These are phyloP conservation scores for Phytophthora litchii DNA, from an alignment of 352 stramenopile species.

Conservation along the genomic window DNA sequence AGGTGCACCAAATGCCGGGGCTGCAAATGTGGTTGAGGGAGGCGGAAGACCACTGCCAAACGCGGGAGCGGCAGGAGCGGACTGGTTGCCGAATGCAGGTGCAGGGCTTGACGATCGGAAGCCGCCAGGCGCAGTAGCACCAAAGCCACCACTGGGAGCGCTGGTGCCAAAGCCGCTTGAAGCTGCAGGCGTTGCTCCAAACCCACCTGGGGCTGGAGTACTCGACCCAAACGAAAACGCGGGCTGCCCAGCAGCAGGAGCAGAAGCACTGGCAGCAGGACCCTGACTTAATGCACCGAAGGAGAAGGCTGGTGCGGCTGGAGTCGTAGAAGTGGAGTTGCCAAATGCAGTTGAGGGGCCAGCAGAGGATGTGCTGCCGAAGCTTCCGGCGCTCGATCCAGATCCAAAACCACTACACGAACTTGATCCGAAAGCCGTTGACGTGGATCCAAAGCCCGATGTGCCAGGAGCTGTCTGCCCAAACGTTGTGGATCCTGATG, in stretches of 20 bases:
- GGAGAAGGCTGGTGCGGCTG: slow-evolving; percentile 45
- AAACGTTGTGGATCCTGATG: slow-evolving; percentile 32
- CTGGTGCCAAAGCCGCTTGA: slow-evolving; percentile 46
- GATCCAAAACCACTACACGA: slow-evolving; percentile 44
- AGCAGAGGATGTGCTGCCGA: slow-evolving; percentile 31
- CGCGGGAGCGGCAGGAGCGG: slow-evolving; percentile 22
- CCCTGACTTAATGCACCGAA: slow-evolving; percentile 44
- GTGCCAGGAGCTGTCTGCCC: slow-evolving; percentile 33
- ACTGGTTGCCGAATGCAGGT: slow-evolving; percentile 38
- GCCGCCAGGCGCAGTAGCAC: slow-evolving; percentile 22
- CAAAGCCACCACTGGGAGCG: slow-evolving; percentile 20
- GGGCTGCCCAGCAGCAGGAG: slow-evolving; percentile 31
- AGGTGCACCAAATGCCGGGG: slow-evolving; percentile 34
- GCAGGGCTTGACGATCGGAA: slow-evolving; percentile 46
- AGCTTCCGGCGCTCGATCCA: slow-evolving; percentile 30
- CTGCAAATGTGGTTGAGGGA: slow-evolving; percentile 36
- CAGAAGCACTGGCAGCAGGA: slow-evolving; percentile 27
- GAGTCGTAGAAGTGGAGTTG: slow-evolving; percentile 29
- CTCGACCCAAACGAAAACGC: slow-evolving; percentile 47
- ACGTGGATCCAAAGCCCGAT: slow-evolving; percentile 48
- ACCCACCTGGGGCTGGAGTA: slow-evolving; percentile 26
- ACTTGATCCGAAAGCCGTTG: slow-evolving; percentile 36
- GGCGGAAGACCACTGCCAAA: slow-evolving; percentile 37
- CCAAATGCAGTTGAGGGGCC: slow-evolving; percentile 43
- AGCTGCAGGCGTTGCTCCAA: slow-evolving; percentile 28